Base-by-base conservation (phyloP, 768 basidiomycete species). In the Solioccasus polychromus region DNA sequence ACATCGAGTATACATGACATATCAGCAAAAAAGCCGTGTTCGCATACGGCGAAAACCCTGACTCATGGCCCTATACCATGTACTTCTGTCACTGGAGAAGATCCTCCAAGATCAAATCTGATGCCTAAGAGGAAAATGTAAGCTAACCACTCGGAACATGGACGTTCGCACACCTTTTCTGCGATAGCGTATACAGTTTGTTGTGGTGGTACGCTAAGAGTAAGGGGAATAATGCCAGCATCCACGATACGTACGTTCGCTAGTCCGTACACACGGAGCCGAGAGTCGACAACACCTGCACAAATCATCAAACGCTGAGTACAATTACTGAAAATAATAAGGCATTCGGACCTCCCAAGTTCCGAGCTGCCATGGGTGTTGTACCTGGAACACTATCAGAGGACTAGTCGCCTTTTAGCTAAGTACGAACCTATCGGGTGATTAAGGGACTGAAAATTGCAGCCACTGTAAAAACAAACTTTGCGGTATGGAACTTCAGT, bases 281-380 rank as follows among this genome's bases (percentile, higher is more conserved):
- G 23, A 14, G 32, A 37, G 15, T 37, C 32, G 23, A 42, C 23
- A 14, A 42, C 42, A 42, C 42, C 32, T 37, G 8, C 9, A 14
- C 17, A 10, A 6, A 18, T 42, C 31, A 5, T 19, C 17, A 24
- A 31, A 11, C 9, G 29, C 20, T 24, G n/a, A 23, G 2, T n/a
- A 9, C n/a, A n/a, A n/a, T n/a, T n/a, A n/a, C n/a, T n/a, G n/a
- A n/a, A n/a, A n/a, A n/a, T n/a, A n/a, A n/a, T n/a, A n/a, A n/a
- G n/a, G n/a, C n/a, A n/a, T 12, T 28, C 25, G 35, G 9, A 35
- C 45, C 42, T 36, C 42, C 28, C 12, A 43, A 15, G 8, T 43
- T 9, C 32, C 35, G 31, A 19, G 40, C 20, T 23, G 45, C 45
- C 41, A 47, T 47, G 1, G 41, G n/a, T 5, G 45, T 35, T 19